These are phyloP conservation scores for Coniochaeta ligniaria DNA, from an alignment of 2,329 filamentous ascomycete species.

Conservation along the genomic window DNA sequence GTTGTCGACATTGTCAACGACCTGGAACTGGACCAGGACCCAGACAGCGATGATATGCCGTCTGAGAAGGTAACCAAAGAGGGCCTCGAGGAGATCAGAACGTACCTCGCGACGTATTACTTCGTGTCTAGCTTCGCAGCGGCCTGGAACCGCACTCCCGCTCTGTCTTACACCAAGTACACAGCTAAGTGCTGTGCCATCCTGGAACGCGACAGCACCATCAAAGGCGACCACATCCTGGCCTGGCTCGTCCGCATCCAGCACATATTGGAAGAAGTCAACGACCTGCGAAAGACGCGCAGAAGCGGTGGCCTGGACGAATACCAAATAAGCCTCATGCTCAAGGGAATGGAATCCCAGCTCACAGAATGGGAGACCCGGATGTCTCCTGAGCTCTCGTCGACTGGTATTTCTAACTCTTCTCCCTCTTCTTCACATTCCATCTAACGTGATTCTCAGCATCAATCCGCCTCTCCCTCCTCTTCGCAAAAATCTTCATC, in stretches of 20 bases:
- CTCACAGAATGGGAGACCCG: conserved; percentile 29
- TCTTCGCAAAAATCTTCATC: conserved; percentile 32
- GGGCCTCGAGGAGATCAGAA: conserved; percentile 34
- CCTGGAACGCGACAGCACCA: conserved; percentile 27
- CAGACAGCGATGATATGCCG: conserved; percentile 12
- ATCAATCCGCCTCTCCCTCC: conserved; percentile 23
- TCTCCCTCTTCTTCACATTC: neutral
- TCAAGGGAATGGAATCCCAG: conserved; percentile 41
- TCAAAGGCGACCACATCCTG: conserved; percentile 33
- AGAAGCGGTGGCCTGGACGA: conserved; percentile 20
- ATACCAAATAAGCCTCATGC: conserved; percentile 34
- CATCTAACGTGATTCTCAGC: conserved; percentile 15
- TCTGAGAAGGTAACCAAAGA: conserved; percentile 11
- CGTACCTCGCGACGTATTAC: conserved; percentile 39
- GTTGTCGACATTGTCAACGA: conserved; percentile 41
- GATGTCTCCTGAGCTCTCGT: conserved; percentile 26
- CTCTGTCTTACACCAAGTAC: conserved; percentile 31
- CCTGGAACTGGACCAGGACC: conserved; percentile 38
- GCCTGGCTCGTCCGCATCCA: conserved; percentile 35
- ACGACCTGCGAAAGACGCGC: conserved; percentile 19
- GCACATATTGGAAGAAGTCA: conserved; percentile 30
- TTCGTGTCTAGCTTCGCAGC: conserved; percentile 27
- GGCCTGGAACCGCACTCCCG: conserved; percentile 27
- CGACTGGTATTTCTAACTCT: conserved; percentile 12
- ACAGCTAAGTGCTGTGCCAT: conserved; percentile 35